phyloP scores from a whole-genome alignment of 345 rosid species.

The Corymbia maculata region DNA sequence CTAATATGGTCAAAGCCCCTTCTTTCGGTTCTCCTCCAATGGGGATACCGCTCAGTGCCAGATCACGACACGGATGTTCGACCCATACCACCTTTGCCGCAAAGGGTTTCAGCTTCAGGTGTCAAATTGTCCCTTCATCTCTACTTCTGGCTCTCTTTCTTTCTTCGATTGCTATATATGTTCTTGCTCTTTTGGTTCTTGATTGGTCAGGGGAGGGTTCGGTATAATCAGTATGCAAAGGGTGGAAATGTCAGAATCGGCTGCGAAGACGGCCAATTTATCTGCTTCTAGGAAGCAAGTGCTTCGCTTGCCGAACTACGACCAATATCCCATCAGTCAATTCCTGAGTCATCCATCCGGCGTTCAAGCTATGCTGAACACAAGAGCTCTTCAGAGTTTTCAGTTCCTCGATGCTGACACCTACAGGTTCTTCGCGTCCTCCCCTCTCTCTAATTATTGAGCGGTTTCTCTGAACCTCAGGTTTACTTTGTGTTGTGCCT shows the following conservation, averaged over 20 bases:
- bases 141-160: neutral
- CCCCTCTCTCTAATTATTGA: neutral
- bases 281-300: conserved; percentile 54
- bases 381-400: conserved; percentile 48
- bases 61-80: neutral
- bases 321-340: conserved; percentile 31
- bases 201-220: neutral
- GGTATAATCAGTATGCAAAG: neutral
- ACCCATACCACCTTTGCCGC: neutral
- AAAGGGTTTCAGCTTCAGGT: neutral
- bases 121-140: neutral
- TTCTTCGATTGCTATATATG: neutral
- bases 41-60: neutral
- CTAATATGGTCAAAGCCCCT: neutral
- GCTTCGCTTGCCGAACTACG: conserved; percentile 32
- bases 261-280: conserved; percentile 53
- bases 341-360: conserved; percentile 68
- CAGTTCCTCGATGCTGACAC: conserved; percentile 38
- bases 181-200: neutral
- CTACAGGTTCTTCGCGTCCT: conserved; percentile 38
- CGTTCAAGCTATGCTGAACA: conserved; percentile 56
- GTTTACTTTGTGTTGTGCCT: neutral
- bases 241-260: neutral
- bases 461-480: neutral
- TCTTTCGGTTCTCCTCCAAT: neutral